A percentile compares a stretch with the other conserved stretches of the same genome.
These are phyloP conservation scores for Seiridium cupressi DNA, from an alignment of 2,329 filamentous ascomycete genomes.

Conservation along the genomic window DNA sequence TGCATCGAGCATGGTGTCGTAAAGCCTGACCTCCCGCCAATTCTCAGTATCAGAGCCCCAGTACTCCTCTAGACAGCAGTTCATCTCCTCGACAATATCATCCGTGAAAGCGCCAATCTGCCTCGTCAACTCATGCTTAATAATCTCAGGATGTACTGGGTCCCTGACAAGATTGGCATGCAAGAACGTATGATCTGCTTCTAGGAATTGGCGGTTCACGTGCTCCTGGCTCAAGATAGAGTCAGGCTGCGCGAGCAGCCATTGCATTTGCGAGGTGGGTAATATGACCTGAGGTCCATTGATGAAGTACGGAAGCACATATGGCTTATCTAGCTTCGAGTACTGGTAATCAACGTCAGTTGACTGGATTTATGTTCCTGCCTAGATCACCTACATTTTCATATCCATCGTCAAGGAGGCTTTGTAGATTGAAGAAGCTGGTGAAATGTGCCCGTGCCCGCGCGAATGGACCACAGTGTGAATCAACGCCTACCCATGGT, in stretches of 20 bases:
- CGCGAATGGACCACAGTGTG: slow-evolving; percentile 6
- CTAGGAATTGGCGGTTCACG: slow-evolving; percentile 31
- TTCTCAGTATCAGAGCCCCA: slow-evolving; percentile 27
- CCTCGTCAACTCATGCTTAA: slow-evolving; percentile 29
- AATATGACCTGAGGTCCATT: slow-evolving; percentile 32
- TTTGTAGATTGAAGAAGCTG: slow-evolving; percentile 23
- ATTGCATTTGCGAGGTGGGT: slow-evolving; percentile 24
- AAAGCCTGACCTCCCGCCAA: slow-evolving; percentile 30
- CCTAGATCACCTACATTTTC: slow-evolving; percentile 17
- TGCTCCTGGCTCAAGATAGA: slow-evolving; percentile 29
- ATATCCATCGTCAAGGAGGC: slow-evolving; percentile 27
- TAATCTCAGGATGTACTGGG: slow-evolving; percentile 29
- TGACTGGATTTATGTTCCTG: too few relatives aligned
- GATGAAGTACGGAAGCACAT: slow-evolving; percentile 30
- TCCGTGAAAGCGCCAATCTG: slow-evolving; percentile 24
- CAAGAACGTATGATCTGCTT: slow-evolving; percentile 30
- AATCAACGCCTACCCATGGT: slow-evolving; percentile 23
- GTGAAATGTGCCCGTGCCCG: slow-evolving; percentile 24
- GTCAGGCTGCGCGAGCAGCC: slow-evolving; percentile 30
- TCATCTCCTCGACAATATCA: slow-evolving; percentile 29
- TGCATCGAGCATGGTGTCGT: slow-evolving; percentile 28
- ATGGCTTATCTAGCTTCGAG: slow-evolving; percentile 24
- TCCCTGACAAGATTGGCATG: slow-evolving; percentile 26
- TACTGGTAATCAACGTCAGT: slow-evolving; percentile 17
- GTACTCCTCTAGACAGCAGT: slow-evolving; percentile 21